These are phyloP conservation scores for Nephelium lappaceum DNA, from an alignment of 345 rosid genomes.

Conservation along the genomic window DNA sequence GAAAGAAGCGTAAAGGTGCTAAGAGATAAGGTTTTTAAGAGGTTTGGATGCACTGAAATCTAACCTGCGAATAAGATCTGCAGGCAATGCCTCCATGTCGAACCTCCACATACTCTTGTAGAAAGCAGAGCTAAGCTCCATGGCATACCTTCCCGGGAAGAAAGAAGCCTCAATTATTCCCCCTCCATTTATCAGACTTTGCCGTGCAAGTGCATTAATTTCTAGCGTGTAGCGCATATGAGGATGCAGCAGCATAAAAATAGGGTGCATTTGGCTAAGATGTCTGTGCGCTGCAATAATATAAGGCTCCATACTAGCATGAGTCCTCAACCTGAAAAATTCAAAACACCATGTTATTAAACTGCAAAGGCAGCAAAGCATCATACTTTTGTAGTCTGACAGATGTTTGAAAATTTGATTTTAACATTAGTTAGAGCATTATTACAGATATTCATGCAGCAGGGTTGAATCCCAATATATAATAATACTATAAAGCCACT, in stretches of 20 bases:
- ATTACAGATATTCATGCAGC: background rate
- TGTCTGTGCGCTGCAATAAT: constrained; percentile 89
- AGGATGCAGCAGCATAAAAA: constrained; percentile 82
- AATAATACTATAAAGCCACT: no score
- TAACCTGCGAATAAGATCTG: constrained; percentile 89
- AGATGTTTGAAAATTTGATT: background rate
- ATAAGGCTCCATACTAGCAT: constrained; percentile 89
- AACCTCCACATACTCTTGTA: constrained; percentile 81
- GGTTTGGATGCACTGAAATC: background rate
- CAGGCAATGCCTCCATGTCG: constrained; percentile 93
- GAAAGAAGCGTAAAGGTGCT: background rate
- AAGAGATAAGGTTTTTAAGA: background rate
- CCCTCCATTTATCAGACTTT: constrained; percentile 87
- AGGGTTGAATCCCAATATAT: background rate
- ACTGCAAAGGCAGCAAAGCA: background rate
- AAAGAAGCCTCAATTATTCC: constrained; percentile 89
- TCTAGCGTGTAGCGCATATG: constrained; percentile 94
- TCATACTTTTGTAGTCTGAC: background rate
- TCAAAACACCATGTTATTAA: constrained; percentile 1
- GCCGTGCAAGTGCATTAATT: constrained; percentile 89
- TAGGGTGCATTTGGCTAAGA: constrained; percentile 85
- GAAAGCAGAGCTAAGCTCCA: constrained; percentile 95
- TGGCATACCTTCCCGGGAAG: constrained; percentile 71
- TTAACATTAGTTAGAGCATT: background rate
- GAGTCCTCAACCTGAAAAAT: constrained; percentile 79